phyloP scores from a whole-genome alignment of 805 yeast species.

The Lipomyces yamanashiensis region DNA sequence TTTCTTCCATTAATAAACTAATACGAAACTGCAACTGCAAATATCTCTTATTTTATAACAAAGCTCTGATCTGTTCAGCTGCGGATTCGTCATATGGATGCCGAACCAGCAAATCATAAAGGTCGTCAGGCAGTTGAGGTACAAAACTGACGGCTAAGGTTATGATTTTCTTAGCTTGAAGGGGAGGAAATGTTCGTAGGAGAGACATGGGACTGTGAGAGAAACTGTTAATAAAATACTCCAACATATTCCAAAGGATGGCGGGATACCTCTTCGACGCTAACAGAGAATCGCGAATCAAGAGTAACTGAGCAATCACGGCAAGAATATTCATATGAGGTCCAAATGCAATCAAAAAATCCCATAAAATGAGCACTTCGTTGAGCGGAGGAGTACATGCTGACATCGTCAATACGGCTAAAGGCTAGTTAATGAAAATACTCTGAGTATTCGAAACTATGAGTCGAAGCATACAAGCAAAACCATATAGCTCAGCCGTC shows the following conservation, averaged over 20 bases:
- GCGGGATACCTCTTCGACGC: slow-evolving; percentile 48
- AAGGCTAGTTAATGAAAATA: background rate
- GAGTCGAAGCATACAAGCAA: slow-evolving; percentile 47
- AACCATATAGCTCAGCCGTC: slow-evolving; percentile 85
- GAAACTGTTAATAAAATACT: background rate
- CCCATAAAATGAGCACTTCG: slow-evolving; percentile 83
- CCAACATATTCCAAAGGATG: slow-evolving; percentile 28
- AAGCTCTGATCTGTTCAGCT: slow-evolving; percentile 35
- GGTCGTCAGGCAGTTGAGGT: slow-evolving; percentile 67
- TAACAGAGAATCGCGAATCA: slow-evolving; percentile 68
- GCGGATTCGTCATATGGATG: slow-evolving; percentile 62
- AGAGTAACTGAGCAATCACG: slow-evolving; percentile 78
- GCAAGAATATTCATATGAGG: slow-evolving; percentile 84
- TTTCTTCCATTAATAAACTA: too few relatives aligned
- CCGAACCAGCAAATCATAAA: slow-evolving; percentile 65
- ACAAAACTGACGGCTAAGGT: slow-evolving; percentile 79
- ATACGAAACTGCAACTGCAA: too few relatives aligned
- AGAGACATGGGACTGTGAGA: slow-evolving; percentile 66
- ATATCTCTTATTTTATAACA: background rate
- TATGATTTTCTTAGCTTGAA: slow-evolving; percentile 75
- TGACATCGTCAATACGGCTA: slow-evolving; percentile 74
- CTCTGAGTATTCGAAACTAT: too few relatives aligned
- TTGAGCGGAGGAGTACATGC: slow-evolving; percentile 86
- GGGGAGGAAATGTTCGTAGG: slow-evolving; percentile 69
- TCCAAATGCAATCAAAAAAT: slow-evolving; percentile 87